Conservation (phyloP, 2,329 filamentous ascomycete genomes). For the Aspergillus neoniger region DNA sequence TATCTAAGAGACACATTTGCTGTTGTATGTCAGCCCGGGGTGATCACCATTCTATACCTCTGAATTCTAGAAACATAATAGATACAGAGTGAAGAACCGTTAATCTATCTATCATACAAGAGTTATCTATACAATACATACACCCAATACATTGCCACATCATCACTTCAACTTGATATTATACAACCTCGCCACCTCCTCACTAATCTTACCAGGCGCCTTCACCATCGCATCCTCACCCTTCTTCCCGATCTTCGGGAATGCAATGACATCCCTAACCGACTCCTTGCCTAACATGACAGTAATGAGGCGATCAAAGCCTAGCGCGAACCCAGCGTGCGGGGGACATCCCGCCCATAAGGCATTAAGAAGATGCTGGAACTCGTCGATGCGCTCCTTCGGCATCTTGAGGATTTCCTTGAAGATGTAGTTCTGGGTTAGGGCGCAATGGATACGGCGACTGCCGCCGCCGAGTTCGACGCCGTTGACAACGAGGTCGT, state of each 20-base stretch:
- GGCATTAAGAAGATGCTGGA: conserved; percentile 80
- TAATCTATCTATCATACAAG: too few relatives aligned
- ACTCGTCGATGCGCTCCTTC: conserved; percentile 71
- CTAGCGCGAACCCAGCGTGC: conserved; percentile 89
- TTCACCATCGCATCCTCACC: conserved; percentile 83
- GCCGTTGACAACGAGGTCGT: conserved; percentile 94
- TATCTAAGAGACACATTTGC: too few relatives aligned
- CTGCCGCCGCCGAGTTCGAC: conserved; percentile 92
- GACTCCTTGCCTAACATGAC: conserved; percentile 75
- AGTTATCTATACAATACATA: not conserved
- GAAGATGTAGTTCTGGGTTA: conserved; percentile 82
- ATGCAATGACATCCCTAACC: conserved; percentile 91
- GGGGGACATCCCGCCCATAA: conserved; percentile 86
- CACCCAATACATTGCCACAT: not conserved
- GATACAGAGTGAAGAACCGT: not conserved
- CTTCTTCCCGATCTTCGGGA: conserved; percentile 89
- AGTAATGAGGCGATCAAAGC: conserved; percentile 84
- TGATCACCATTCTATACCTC: too few relatives aligned
- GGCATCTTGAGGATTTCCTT: conserved; percentile 79
- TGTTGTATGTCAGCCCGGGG: too few relatives aligned
- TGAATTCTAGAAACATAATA: too few relatives aligned
- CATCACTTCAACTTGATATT: conserved; percentile 44
- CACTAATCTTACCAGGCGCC: conserved; percentile 69
- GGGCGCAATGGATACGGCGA: conserved; percentile 82
- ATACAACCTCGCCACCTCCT: conserved; percentile 62